Evolutionary conservation across 1,284 basidiomycete species (phyloP).

Genomic region (Fomitopsis pinicola): DNA sequence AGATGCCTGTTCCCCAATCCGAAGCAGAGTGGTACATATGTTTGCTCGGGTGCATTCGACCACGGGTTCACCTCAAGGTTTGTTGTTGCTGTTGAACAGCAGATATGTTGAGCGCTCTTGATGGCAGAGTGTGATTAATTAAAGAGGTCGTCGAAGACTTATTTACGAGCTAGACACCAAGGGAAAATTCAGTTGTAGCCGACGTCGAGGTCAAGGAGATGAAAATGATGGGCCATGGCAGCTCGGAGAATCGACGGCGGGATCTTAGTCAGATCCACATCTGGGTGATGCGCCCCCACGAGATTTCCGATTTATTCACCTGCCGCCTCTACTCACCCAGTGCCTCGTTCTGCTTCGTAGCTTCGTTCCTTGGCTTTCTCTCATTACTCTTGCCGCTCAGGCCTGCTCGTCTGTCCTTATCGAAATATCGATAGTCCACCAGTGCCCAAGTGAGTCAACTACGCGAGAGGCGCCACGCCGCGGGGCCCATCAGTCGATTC

Average conservation of each 20-base stretch:
- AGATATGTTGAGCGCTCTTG: no score
- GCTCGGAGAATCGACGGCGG: background rate
- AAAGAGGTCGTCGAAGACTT: no score
- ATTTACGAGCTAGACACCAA: no score
- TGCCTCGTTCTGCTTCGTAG: background rate
- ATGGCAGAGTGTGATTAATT: no score
- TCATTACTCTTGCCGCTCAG: background rate
- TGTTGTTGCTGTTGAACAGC: no score
- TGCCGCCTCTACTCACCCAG: no score
- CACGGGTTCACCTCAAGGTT: no score
- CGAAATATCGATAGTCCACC: background rate
- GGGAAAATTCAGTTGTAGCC: no score
- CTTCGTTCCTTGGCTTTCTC: background rate
- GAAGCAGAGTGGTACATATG: no score
- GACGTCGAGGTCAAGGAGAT: background rate
- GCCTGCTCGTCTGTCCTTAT: background rate
- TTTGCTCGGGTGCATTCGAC: no score
- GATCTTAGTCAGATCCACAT: background rate
- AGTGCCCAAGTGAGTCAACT: background rate
- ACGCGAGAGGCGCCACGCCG: background rate
- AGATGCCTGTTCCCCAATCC: no score
- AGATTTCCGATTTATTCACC: background rate
- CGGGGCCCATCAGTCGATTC: background rate
- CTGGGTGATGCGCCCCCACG: background rate
- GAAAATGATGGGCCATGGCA: background rate